Evolutionary conservation across 306 rosid species (phyloP).

Genomic region (Oemleria cerasiformis): DNA sequence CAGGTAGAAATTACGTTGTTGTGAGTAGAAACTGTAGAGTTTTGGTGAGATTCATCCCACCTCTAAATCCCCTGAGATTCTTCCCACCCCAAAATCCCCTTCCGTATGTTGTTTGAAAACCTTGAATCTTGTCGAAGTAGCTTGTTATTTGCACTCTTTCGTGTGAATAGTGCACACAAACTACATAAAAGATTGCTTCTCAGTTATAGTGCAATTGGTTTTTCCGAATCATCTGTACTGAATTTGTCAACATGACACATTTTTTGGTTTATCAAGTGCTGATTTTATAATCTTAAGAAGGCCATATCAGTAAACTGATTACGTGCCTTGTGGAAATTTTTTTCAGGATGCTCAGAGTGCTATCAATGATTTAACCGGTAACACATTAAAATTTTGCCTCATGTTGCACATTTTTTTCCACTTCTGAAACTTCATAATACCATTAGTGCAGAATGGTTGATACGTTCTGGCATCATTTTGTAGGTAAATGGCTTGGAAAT

Average conservation of each 20-base stretch:
- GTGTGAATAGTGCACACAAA: background rate
- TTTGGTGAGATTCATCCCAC: slow-evolving; percentile 11
- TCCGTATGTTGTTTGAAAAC: background rate
- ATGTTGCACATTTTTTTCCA: background rate
- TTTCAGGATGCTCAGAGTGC: slow-evolving; percentile 86
- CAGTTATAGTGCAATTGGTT: background rate
- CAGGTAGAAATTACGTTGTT: slow-evolving; percentile 43
- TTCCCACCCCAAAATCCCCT: background rate
- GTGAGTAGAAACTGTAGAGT: slow-evolving; percentile 10
- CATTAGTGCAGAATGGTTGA: slow-evolving; percentile 22
- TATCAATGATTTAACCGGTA: slow-evolving; percentile 78
- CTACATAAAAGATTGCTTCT: background rate
- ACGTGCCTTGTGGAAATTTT: slow-evolving; percentile 1
- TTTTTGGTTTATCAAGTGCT: background rate
- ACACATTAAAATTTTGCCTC: slow-evolving; percentile 8
- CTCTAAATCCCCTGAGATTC: background rate
- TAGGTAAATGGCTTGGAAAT: slow-evolving; percentile 89
- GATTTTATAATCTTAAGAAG: slow-evolving; percentile 4
- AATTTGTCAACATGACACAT: background rate
- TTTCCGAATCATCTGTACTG: background rate
- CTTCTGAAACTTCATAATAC: background rate
- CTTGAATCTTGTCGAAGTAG: background rate
- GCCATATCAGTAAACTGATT: slow-evolving; percentile 20
- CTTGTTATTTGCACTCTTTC: background rate
- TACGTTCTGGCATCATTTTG: slow-evolving; percentile 9